phyloP scores from a whole-genome alignment of 2,329 filamentous ascomycete species.

The Pyrenophora graminea region DNA sequence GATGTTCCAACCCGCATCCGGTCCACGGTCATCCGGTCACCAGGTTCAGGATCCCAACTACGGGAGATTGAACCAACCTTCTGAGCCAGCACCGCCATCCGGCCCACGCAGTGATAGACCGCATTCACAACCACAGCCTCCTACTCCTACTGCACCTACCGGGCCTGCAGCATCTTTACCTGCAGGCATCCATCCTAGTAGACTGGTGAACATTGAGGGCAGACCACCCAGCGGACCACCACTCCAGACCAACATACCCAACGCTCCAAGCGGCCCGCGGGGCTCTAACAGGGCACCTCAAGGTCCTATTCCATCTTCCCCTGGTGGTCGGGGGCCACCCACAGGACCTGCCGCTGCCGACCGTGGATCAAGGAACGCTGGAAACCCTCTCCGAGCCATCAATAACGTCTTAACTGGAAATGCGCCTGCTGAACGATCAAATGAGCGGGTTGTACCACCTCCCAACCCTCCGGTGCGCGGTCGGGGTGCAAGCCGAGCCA shows the following conservation, averaged over 20 bases:
- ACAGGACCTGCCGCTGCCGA: slow-evolving; percentile 41
- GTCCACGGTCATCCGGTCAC: slow-evolving; percentile 42
- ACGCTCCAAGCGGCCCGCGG: slow-evolving; percentile 44
- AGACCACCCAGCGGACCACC: slow-evolving; percentile 20
- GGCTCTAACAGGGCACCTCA: slow-evolving; percentile 32
- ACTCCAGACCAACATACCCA: slow-evolving; percentile 41
- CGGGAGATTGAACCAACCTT: slow-evolving; percentile 54
- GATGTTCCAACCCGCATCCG: slow-evolving; percentile 44
- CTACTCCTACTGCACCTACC: slow-evolving; percentile 41
- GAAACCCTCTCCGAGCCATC: slow-evolving; percentile 33
- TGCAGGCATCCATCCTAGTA: slow-evolving; percentile 59
- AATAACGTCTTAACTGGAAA: slow-evolving; percentile 39
- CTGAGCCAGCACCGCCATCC: slow-evolving; percentile 57
- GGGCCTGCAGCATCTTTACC: slow-evolving; percentile 42
- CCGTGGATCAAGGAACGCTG: slow-evolving; percentile 29
- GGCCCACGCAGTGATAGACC: slow-evolving; percentile 55
- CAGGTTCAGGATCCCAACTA: slow-evolving; percentile 53
- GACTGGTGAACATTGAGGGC: slow-evolving; percentile 52
- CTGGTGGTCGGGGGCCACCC: slow-evolving; percentile 37
- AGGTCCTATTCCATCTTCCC: slow-evolving; percentile 32
- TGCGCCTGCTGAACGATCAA: slow-evolving; percentile 27
- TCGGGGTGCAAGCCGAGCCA: slow-evolving; percentile 37
- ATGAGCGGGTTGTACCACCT: slow-evolving; percentile 16
- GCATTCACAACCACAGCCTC: slow-evolving; percentile 29
- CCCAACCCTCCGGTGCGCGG: slow-evolving; percentile 37